phyloP scores from a whole-genome alignment of 257 asterid genomes.

The Solanum dulcamara region DNA sequence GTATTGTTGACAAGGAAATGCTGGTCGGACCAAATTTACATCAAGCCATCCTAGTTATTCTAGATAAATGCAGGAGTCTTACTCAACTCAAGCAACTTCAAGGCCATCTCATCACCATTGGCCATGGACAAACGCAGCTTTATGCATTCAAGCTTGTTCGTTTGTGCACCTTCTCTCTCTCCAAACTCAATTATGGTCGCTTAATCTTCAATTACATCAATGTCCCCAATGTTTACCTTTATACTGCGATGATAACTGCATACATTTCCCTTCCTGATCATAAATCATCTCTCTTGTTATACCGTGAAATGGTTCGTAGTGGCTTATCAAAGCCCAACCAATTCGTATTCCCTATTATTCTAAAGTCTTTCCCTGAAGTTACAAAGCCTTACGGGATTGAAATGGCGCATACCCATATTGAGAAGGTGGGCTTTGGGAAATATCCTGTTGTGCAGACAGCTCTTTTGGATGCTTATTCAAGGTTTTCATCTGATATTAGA shows the following conservation, averaged over 20 bases:
- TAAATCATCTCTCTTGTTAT: constrained; percentile 33
- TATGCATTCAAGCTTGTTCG: constrained; percentile 74
- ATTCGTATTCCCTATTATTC: constrained; percentile 42
- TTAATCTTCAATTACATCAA: constrained; percentile 44
- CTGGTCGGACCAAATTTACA: constrained; percentile 29
- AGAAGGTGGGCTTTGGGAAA: constrained; percentile 39
- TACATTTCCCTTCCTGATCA: constrained; percentile 34
- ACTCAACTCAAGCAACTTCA: constrained; percentile 70
- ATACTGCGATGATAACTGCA: constrained; percentile 48
- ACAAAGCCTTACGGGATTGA: constrained; percentile 39
- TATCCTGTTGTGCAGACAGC: constrained; percentile 58
- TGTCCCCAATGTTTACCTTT: constrained; percentile 47
- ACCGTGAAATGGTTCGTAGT: constrained; percentile 47
- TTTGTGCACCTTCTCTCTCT: constrained; percentile 44
- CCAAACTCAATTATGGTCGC: constrained; percentile 49
- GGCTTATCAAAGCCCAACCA: constrained; percentile 49
- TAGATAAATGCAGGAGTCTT: constrained; percentile 40
- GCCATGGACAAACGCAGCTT: constrained; percentile 56
- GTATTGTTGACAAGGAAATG: constrained; percentile 12
- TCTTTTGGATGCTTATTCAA: constrained; percentile 45
- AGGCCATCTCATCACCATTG: constrained; percentile 48
- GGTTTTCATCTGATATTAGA: constrained; percentile 28
- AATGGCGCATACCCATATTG: constrained; percentile 53
- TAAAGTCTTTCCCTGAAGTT: constrained; percentile 52
- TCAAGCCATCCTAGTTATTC: constrained; percentile 29